Percentiles rank a stretch among this genome's conserved stretches.
These are phyloP conservation scores for Eimeria tenella DNA, from an alignment of 169 alveolate genomes.

Conservation along the genomic window DNA sequence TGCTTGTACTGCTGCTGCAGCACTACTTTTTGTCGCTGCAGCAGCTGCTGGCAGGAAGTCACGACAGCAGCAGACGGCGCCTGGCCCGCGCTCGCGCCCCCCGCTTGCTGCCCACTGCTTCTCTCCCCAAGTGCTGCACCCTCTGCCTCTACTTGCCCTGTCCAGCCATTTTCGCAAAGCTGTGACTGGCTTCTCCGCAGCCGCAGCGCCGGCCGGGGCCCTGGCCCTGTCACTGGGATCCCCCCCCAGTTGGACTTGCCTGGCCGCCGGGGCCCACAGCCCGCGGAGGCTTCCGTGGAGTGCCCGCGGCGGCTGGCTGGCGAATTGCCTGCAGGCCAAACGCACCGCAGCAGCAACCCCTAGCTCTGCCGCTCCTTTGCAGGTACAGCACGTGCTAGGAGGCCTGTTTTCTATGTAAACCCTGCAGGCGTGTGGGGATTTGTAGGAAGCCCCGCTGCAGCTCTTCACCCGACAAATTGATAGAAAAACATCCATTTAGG, in stretches of 20 bases:
- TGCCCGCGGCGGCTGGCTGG: not conserved
- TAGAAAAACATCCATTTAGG: too few relatives aligned
- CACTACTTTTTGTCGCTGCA: slow-evolving; percentile 19
- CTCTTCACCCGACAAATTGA: too few relatives aligned
- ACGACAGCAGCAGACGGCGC: not conserved
- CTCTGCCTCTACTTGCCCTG: not conserved
- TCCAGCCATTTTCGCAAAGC: not conserved
- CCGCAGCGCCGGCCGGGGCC: not conserved
- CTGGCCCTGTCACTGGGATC: not conserved
- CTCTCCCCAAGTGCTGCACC: not conserved
- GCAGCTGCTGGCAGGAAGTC: slow-evolving; percentile 9
- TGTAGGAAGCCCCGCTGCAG: too few relatives aligned
- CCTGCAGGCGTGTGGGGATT: too few relatives aligned
- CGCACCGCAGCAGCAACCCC: too few relatives aligned
- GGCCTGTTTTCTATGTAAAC: too few relatives aligned
- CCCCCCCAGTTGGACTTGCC: not conserved
- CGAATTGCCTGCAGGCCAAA: not conserved
- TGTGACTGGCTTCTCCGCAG: not conserved
- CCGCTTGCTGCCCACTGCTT: not conserved
- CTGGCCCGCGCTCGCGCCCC: not conserved
- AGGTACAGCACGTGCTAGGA: too few relatives aligned
- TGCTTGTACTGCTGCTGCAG: slow-evolving; percentile 44
- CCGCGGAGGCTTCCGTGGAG: not conserved
- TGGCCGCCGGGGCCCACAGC: not conserved
- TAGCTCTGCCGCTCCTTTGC: too few relatives aligned